Evolutionary conservation across 2,329 filamentous ascomycete species (phyloP).

Genomic region (Mollisiaceae sp.): DNA sequence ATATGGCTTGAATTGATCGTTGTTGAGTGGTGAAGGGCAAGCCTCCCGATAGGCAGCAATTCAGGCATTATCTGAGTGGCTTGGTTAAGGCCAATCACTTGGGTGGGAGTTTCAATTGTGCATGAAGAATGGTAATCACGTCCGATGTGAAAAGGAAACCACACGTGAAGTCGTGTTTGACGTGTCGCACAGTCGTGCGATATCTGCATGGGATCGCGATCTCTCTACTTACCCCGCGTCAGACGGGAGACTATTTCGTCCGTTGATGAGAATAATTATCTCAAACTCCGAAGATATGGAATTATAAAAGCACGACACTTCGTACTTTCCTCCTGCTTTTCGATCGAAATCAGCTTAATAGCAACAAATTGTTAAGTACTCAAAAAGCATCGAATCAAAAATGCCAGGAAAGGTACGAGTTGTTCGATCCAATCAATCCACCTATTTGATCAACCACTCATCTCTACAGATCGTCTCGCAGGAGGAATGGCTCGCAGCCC

Average conservation of each 20-base stretch:
- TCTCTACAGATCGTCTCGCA: conserved; percentile 40
- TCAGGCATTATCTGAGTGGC: conserved; percentile 14
- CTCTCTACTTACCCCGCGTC: conserved; percentile 16
- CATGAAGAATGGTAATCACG: conserved; percentile 26
- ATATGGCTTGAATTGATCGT: background rate
- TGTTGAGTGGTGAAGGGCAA: background rate
- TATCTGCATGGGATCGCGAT: conserved; percentile 16
- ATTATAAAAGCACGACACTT: background rate
- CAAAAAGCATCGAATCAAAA: background rate
- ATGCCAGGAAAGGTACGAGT: conserved; percentile 34
- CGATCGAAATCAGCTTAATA: background rate
- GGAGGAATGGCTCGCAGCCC: conserved; percentile 45
- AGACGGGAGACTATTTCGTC: conserved; percentile 14
- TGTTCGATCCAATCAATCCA: no score
- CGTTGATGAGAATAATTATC: background rate
- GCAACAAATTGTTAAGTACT: background rate
- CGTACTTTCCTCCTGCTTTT: background rate
- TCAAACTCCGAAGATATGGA: background rate
- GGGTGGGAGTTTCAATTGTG: background rate
- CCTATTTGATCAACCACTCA: background rate
- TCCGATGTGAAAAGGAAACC: background rate
- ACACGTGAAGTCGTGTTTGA: conserved; percentile 25
- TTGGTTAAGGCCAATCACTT: background rate
- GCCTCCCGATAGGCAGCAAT: conserved; percentile 4
- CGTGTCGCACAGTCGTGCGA: conserved; percentile 18